Evolutionary conservation across 495 filamentous ascomycete species (phyloP).

Genomic region (Aspergillus olivimuriae): DNA sequence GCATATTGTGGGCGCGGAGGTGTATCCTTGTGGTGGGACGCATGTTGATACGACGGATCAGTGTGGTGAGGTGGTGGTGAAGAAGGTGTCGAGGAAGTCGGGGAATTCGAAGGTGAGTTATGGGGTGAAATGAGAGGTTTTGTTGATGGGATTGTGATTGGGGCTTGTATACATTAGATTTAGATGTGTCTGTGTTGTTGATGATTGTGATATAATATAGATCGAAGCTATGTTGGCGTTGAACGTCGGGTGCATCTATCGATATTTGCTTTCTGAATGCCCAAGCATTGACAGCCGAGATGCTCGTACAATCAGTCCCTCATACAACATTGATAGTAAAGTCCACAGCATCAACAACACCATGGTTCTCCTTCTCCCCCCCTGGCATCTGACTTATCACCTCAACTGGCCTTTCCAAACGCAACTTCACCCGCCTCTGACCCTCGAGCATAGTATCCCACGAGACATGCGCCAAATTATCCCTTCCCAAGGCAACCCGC

Average conservation of each 20-base stretch:
- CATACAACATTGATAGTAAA: no score
- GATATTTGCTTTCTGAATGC: no score
- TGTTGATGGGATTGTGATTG: not conserved
- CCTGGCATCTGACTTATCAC: constrained; percentile 22
- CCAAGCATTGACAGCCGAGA: no score
- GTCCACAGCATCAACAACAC: constrained; percentile 12
- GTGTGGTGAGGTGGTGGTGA: constrained; percentile 49
- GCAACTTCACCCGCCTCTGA: constrained; percentile 16
- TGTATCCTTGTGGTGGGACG: constrained; percentile 61
- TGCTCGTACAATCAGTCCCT: no score
- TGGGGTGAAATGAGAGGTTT: constrained; percentile 21
- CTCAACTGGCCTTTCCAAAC: constrained; percentile 19
- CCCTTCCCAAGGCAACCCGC: constrained; percentile 1
- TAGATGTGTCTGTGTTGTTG: not conserved
- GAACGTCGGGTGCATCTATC: no score
- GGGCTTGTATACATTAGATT: not conserved
- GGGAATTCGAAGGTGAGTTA: constrained; percentile 52
- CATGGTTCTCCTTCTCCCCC: constrained; percentile 13
- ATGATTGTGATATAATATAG: no score
- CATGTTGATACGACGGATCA: constrained; percentile 49
- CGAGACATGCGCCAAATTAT: constrained; percentile 24
- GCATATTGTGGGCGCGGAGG: constrained; percentile 51
- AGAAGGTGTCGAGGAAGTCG: constrained; percentile 53
- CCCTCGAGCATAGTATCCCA: constrained; percentile 12
- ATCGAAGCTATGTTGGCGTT: no score